phyloP scores from a whole-genome alignment of 805 yeast genomes.

The Saccharomycopsis synnaedendra region DNA sequence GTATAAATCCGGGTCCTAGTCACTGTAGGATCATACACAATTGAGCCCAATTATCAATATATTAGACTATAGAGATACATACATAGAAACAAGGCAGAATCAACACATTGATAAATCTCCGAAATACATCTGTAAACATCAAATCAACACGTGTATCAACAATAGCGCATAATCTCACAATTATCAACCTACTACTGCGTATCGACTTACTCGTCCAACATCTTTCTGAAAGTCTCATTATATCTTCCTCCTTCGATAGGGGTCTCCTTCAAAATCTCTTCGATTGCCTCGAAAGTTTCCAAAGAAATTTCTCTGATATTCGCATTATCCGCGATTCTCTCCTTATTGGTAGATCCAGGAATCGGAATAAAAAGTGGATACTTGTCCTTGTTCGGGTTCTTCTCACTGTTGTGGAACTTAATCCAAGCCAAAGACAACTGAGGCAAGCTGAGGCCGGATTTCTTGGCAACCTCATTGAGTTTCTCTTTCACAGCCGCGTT shows the following conservation, averaged over 20 bases:
- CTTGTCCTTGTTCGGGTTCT: conserved; percentile 19
- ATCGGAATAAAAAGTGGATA: conserved; percentile 60
- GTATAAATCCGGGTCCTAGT: too few species aligned
- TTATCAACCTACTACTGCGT: too few species aligned
- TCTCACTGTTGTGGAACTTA: conserved; percentile 27
- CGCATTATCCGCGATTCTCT: conserved; percentile 53
- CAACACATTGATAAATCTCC: too few species aligned
- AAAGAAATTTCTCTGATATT: conserved; percentile 35
- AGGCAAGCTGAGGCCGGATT: conserved; percentile 38
- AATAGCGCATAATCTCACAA: too few species aligned
- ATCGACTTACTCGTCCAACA: too few species aligned
- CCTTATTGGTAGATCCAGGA: conserved; percentile 60
- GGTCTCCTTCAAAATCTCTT: conserved; percentile 30
- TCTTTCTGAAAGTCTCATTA: conserved; percentile 19
- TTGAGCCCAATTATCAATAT: too few species aligned
- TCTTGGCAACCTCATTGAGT: conserved; percentile 37
- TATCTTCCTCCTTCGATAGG: conserved; percentile 50
- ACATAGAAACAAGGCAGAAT: too few species aligned
- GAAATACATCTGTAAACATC: too few species aligned
- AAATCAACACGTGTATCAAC: too few species aligned
- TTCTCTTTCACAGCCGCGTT: conserved; percentile 40
- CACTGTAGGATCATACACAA: too few species aligned
- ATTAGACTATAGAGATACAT: too few species aligned
- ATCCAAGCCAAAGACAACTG: conserved; percentile 68
- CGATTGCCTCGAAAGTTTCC: conserved; percentile 45